phyloP scores from a whole-genome alignment of 768 basidiomycete genomes.

The Boletus pseudo-olivaceus region DNA sequence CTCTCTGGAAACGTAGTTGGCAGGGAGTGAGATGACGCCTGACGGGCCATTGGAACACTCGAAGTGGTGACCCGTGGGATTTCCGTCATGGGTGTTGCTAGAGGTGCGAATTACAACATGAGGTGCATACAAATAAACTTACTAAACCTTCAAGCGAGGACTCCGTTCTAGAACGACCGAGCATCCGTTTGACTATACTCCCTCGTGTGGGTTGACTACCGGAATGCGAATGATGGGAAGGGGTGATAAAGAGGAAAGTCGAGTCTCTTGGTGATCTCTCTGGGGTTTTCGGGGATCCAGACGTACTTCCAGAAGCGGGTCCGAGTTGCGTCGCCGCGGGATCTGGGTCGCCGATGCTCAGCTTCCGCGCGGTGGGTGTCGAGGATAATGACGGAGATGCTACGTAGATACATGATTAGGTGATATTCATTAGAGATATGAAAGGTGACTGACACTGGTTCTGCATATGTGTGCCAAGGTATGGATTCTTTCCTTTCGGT shows the following conservation, averaged over 20 bases:
- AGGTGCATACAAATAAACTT: neutral
- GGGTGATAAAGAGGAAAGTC: slow-evolving; percentile 32
- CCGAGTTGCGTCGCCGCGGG: too few relatives aligned
- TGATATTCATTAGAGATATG: neutral
- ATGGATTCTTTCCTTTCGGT: neutral
- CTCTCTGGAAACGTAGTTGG: slow-evolving; percentile 21
- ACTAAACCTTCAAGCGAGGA: slow-evolving; percentile 38
- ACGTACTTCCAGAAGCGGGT: too few relatives aligned
- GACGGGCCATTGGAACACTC: slow-evolving; percentile 15
- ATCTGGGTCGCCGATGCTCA: too few relatives aligned
- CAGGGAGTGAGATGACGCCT: slow-evolving; percentile 21
- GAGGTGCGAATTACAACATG: neutral
- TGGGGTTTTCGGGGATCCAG: slow-evolving; percentile 9
- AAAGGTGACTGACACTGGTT: neutral
- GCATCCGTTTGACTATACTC: slow-evolving; percentile 65
- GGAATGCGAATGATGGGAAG: slow-evolving; percentile 21
- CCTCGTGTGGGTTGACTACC: slow-evolving; percentile 34
- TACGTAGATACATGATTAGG: neutral
- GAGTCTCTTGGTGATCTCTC: slow-evolving; percentile 36
- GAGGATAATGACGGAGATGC: neutral
- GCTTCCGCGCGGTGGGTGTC: neutral
- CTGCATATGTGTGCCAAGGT: neutral
- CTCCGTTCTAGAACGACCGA: slow-evolving; percentile 64
- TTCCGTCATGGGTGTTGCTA: slow-evolving; percentile 2
- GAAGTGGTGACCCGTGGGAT: neutral